phyloP scores from a whole-genome alignment of 1,284 basidiomycete species.

The Phlebopus sp. region DNA sequence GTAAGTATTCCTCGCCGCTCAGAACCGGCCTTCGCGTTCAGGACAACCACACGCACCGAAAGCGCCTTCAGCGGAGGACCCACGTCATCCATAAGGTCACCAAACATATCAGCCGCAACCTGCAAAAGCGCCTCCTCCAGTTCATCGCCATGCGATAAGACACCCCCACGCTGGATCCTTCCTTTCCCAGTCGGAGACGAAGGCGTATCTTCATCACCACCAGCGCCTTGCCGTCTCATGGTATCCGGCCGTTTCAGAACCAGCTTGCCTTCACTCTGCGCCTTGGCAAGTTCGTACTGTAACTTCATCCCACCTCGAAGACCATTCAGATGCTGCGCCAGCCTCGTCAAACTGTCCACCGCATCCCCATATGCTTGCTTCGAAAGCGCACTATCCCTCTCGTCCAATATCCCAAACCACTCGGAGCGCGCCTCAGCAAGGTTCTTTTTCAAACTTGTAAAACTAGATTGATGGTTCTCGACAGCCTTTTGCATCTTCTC shows the following conservation, averaged over 20 bases:
- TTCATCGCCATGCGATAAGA: conserved; percentile 32
- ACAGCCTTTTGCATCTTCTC: conserved; percentile 73
- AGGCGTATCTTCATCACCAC: conserved; percentile 27
- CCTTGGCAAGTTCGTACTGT: conserved; percentile 77
- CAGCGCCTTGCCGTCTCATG: conserved; percentile 31
- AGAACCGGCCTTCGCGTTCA: not conserved
- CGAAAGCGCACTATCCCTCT: conserved; percentile 40
- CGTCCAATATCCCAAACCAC: conserved; percentile 50
- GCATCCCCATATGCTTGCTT: conserved; percentile 78
- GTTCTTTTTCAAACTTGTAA: conserved; percentile 82
- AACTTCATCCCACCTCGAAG: conserved; percentile 79
- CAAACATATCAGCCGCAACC: conserved; percentile 75
- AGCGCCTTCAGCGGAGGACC: conserved; percentile 76
- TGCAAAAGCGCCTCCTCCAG: conserved; percentile 60
- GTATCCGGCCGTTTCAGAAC: conserved; percentile 30
- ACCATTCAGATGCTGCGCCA: conserved; percentile 90
- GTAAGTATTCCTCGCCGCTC: conserved; percentile 1
- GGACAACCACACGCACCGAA: conserved; percentile 52
- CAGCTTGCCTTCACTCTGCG: conserved; percentile 56
- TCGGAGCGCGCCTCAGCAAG: conserved; percentile 84
- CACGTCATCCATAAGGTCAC: conserved; percentile 78
- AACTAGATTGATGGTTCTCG: conserved; percentile 80
- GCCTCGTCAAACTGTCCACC: conserved; percentile 76
- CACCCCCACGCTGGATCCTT: conserved; percentile 13
- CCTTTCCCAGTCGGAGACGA: conserved; percentile 4